These are phyloP conservation scores for Penicillium sp. DNA, from an alignment of 2,329 filamentous ascomycete species.

Conservation along the genomic window DNA sequence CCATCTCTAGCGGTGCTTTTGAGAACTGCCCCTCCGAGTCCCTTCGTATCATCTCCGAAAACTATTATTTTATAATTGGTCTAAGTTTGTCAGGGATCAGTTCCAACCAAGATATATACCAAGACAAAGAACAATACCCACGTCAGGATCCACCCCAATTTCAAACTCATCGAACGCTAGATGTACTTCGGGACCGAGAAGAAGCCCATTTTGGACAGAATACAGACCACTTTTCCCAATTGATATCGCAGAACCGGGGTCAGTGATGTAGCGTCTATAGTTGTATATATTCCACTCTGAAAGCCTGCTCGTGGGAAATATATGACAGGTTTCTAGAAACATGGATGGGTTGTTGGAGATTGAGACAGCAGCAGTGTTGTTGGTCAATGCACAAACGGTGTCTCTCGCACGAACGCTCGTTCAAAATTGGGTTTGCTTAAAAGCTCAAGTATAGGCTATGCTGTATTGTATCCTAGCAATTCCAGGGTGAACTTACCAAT, in stretches of 20 bases:
- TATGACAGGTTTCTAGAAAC: neutral
- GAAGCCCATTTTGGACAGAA: conserved; percentile 1
- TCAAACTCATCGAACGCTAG: neutral
- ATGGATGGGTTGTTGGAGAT: neutral
- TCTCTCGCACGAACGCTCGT: neutral
- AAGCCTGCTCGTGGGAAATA: neutral
- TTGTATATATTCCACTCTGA: neutral
- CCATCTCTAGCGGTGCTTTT: neutral
- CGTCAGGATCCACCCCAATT: neutral
- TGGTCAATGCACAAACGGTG: neutral
- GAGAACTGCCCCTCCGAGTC: neutral
- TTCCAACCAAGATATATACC: neutral
- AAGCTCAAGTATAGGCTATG: neutral
- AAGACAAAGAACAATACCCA: neutral
- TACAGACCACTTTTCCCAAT: neutral
- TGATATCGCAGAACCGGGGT: neutral
- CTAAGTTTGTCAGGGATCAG: neutral
- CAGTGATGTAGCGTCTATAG: neutral
- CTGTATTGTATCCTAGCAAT: neutral
- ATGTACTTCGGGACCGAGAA: neutral
- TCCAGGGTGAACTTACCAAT: neutral
- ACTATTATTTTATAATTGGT: neutral
- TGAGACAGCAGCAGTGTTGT: neutral
- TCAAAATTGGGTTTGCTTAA: neutral
- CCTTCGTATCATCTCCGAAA: neutral